Evolutionary conservation across 768 basidiomycete genomes (phyloP).

Genomic region (Lentinus tigrinus): DNA sequence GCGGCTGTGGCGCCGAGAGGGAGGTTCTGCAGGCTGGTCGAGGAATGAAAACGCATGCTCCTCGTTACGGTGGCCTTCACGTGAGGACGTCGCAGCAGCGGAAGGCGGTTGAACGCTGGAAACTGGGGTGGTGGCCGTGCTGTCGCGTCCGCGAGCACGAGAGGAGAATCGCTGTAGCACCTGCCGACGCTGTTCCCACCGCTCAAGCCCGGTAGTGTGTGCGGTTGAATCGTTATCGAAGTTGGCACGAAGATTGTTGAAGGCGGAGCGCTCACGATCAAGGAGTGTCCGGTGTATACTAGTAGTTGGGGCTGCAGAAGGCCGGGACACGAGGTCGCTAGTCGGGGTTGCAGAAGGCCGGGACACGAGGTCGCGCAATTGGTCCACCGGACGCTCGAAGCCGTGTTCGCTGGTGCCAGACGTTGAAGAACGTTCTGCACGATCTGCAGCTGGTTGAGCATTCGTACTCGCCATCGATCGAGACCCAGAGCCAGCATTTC

Average conservation of each 20-base stretch:
- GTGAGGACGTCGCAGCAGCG: too few relatives aligned
- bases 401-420: too few relatives aligned
- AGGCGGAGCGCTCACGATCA: slow-evolving; percentile 13
- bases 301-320: not conserved
- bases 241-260: not conserved
- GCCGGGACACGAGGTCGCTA: not conserved
- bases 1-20: too few relatives aligned
- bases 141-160: not conserved
- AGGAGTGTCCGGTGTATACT: slow-evolving; percentile 7
- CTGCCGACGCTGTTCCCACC: slow-evolving; percentile 3
- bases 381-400: not conserved
- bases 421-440: too few relatives aligned
- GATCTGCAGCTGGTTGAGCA: too few relatives aligned
- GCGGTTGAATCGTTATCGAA: not conserved
- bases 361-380: not conserved
- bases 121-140: not conserved
- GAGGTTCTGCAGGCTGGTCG: too few relatives aligned
- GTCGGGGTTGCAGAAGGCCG: not conserved
- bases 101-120: not conserved
- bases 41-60: too few relatives aligned
- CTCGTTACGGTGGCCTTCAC: too few relatives aligned
- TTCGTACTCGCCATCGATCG: not conserved
- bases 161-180: slow-evolving; percentile 1
- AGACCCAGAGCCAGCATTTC: too few relatives aligned
- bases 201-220: too few relatives aligned